Base-by-base conservation (phyloP, 495 filamentous ascomycete species). In the Neurospora africana region DNA sequence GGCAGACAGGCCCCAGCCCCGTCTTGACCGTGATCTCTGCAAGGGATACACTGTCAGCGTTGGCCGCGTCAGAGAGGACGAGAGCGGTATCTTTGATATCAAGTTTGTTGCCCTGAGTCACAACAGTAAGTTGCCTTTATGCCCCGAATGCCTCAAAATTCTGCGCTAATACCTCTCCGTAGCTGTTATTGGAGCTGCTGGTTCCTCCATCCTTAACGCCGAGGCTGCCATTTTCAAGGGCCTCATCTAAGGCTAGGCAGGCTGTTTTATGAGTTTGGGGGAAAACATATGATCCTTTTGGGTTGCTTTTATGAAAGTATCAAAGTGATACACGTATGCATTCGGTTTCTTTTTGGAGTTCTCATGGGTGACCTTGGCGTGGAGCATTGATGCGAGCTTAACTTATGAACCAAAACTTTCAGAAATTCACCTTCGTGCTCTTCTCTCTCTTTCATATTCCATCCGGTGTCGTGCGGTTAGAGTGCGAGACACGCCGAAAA, bases 191-290 rank as follows among this genome's bases (percentile, higher is more conserved):
- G 95, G 94, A 75, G 95, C 95, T 43, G 94, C 95, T 11, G 95
- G 95, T 39, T 95, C 92, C 10, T 97, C 93, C 19, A 96, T 98
- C 79, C 82, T 99, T 71, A 98, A 98, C 80, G 93, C 94, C 15
- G 95, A 98, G 80, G 93, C 94, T 40, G 94, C 95, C 41, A 89
- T 97, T 33, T 87, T 97, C 68, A 96, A 94, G 83, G 95, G 94
- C 10, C 92, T 90, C 75, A 85, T 93, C 74, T 94, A 87, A 83
- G 47, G n/a, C 30, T 17, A 71, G 35, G 68, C 58, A 43, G 44
- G 21, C 5, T 23, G 11, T 15, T 58, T 58, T 11, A 27, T 58
- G 11, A 13, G 5, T 53, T 53, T 53, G 0, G 21, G 13, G 23
- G 13, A 53, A 23, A 15, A 53, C n/a, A 53, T 23, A 15, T 10